Evolutionary conservation across 2,329 filamentous ascomycete genomes (phyloP).

Genomic region (Neoarthrinium moseri): DNA sequence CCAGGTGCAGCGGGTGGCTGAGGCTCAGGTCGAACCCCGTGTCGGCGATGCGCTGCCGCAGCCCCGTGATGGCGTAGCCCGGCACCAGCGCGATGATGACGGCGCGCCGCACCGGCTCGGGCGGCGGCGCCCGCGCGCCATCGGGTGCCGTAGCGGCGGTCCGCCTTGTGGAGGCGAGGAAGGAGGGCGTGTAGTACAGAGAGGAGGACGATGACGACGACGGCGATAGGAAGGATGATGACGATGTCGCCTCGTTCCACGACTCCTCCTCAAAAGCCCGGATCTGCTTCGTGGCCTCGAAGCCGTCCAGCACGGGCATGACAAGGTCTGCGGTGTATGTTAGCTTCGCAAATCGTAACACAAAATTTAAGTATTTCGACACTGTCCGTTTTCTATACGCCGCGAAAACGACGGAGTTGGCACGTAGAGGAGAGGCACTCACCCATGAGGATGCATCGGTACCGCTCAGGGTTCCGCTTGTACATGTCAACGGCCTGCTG

Average conservation of each 20-base stretch:
- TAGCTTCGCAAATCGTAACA: no score
- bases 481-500: slow-evolving; percentile 45
- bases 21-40: slow-evolving; percentile 9
- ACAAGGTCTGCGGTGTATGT: slow-evolving; percentile 19
- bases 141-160: no score
- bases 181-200: no score
- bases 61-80: background rate
- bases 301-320: slow-evolving; percentile 31
- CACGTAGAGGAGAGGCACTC: slow-evolving; percentile 7
- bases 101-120: slow-evolving; percentile 3
- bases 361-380: no score
- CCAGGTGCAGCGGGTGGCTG: background rate
- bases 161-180: background rate
- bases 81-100: slow-evolving; percentile 8
- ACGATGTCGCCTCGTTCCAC: background rate
- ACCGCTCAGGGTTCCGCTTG: slow-evolving; percentile 28
- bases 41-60: slow-evolving; percentile 3
- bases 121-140: no score
- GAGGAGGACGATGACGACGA: background rate
- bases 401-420: background rate
- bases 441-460: slow-evolving; percentile 49
- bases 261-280: slow-evolving; percentile 20
- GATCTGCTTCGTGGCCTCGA: slow-evolving; percentile 26
- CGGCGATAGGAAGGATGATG: background rate
- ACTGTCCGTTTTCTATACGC: no score